These are phyloP conservation scores for Sordariomycetes sp. DNA, from an alignment of 2,329 filamentous ascomycete species.

Conservation along the genomic window DNA sequence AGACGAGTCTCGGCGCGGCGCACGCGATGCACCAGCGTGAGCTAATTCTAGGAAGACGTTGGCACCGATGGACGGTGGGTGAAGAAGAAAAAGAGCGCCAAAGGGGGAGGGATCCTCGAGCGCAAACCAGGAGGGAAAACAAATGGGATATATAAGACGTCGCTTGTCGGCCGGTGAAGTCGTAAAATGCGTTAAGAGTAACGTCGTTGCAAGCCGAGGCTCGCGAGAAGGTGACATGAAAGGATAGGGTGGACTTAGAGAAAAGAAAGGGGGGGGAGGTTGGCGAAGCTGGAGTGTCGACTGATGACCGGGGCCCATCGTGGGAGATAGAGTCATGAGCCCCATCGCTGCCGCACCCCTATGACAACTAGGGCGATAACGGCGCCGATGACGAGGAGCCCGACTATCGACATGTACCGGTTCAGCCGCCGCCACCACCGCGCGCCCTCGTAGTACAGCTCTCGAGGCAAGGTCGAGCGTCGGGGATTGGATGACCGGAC, in stretches of 20 bases:
- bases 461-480: slow-evolving; percentile 24
- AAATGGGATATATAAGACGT: background rate
- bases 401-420: slow-evolving; percentile 45
- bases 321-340: slow-evolving; percentile 1
- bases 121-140: background rate
- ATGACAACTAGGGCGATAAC: slow-evolving; percentile 40
- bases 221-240: background rate
- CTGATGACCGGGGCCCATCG: background rate
- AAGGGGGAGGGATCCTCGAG: background rate
- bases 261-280: background rate
- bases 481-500: slow-evolving; percentile 22
- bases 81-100: slow-evolving; percentile 2
- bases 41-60: slow-evolving; percentile 9
- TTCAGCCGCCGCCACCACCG: slow-evolving; percentile 52
- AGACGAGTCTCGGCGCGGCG: background rate
- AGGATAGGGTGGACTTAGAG: background rate
- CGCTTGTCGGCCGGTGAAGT: background rate
- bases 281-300: background rate
- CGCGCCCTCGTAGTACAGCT: slow-evolving; percentile 38
- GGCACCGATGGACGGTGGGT: background rate
- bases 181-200: background rate
- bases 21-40: slow-evolving; percentile 3
- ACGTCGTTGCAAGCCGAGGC: background rate
- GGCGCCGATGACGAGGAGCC: slow-evolving; percentile 41
- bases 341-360: slow-evolving; percentile 40